These are phyloP conservation scores for Alternaria triticimaculans DNA, from an alignment of 2,329 filamentous ascomycete genomes.

Conservation along the genomic window DNA sequence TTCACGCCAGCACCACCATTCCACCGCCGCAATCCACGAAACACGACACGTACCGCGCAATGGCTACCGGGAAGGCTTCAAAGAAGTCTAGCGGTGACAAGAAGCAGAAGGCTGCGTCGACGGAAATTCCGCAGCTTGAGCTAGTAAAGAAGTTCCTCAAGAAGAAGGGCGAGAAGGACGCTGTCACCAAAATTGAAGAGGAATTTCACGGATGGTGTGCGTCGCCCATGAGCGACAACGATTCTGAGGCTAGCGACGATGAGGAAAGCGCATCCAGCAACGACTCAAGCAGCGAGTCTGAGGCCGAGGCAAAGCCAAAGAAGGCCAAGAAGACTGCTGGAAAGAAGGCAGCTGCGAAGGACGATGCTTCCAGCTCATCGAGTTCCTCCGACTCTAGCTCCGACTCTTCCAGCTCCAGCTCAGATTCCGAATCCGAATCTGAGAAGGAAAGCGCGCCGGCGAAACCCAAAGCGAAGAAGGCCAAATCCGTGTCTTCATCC, in stretches of 20 bases:
- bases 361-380: constrained; percentile 21
- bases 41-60: constrained; percentile 21
- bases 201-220: constrained; percentile 38
- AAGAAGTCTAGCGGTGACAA: constrained; percentile 22
- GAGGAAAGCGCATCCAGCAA: constrained; percentile 32
- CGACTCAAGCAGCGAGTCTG: constrained; percentile 39
- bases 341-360: constrained; percentile 21
- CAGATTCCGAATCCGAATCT: constrained; percentile 29
- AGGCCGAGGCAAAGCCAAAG: constrained; percentile 37
- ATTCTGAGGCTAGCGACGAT: constrained; percentile 12
- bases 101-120: constrained; percentile 20
- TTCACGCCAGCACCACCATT: constrained; percentile 5
- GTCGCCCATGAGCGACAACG: neutral
- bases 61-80: constrained; percentile 33
- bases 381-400: constrained; percentile 23
- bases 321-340: constrained; percentile 16
- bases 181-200: constrained; percentile 34
- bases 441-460: constrained; percentile 51
- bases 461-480: constrained; percentile 21
- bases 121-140: constrained; percentile 26
- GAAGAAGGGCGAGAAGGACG: constrained; percentile 41
- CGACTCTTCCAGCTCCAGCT: constrained; percentile 26
- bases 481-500: constrained; percentile 13
- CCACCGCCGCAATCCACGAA: neutral
- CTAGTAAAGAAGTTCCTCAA: constrained; percentile 45